Base-by-base conservation (phyloP, 331 rosid species). In the Malus hybrid region DNA sequence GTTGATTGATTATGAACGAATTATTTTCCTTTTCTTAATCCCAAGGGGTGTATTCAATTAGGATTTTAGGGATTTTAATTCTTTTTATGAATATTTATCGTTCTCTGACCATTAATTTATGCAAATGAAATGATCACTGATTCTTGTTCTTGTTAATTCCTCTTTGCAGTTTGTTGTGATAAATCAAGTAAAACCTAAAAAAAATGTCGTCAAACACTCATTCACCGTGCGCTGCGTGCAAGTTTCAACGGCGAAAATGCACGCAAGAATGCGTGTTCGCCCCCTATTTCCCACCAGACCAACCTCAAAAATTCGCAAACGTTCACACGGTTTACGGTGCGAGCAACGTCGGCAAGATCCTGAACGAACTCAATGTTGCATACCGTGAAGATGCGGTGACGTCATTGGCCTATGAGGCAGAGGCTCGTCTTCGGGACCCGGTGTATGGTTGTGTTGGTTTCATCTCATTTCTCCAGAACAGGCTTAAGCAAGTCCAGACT, bases 391-490 rank as follows among this genome's bases (percentile, higher is more conserved):
- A 81, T 29, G 81, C 84, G 0, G 84, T 76, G 32, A 60, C 70
- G 4, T 83, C 91, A 0, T 61, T 87, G 1, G 87, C 88, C 1
- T 89, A 85, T 39, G 93, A 89, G 76, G 91, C 91, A 0, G 88
- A 89, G 66, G 85, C 84, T 5, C 91, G 93, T 4, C 81, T 89
- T 4, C 70, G 76, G 32, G 91, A 87, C 71, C 93, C 93, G 0
- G 85, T 85, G 24, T 89, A 85, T 6, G 93, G 93, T 4, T 87
- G 93, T 27, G 89, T 87, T 1, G 89, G 91, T 13, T 60, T 81
- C 66, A 81, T 89, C 70, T 79, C 86, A 1, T 19, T 79, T 28
- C 93, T 86, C 59, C 88, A 89, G 36, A 68, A 73, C 56, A 61
- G 60, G 10, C 88, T 89, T 32, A 83, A 68, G 70, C 83, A 72